Conservation (phyloP, 768 basidiomycete species). For the Cystofilobasidium bisporidii region DNA sequence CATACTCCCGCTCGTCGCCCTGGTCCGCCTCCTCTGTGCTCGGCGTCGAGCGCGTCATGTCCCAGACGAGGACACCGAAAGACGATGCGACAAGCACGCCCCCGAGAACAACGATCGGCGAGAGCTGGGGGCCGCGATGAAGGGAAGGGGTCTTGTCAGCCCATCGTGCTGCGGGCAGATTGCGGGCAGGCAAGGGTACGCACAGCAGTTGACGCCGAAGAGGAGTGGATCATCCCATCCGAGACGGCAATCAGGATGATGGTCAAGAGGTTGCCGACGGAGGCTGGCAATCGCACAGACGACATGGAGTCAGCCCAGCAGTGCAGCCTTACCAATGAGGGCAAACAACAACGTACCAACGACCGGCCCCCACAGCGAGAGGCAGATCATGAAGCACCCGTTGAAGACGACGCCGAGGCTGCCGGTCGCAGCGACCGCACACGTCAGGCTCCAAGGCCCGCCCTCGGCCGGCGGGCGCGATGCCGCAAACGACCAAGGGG, state of each 20-base stretch:
- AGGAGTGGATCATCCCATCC: neutral
- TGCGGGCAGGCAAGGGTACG: no score
- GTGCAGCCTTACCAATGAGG: no score
- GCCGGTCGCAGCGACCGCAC: neutral
- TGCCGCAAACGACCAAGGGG: neutral
- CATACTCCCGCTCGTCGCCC: no score
- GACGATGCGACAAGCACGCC: constrained; percentile 4
- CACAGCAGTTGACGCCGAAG: neutral
- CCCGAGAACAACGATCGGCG: neutral
- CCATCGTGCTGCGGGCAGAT: neutral
- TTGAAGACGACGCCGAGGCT: constrained; percentile 10
- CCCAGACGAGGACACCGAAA: constrained; percentile 15
- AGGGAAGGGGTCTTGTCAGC: neutral
- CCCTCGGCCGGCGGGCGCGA: neutral
- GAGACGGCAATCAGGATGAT: constrained; percentile 14
- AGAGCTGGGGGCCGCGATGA: neutral
- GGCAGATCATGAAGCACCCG: constrained; percentile 10
- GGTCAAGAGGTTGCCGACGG: constrained; percentile 19
- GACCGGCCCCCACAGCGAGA: constrained; percentile 21
- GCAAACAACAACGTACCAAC: neutral
- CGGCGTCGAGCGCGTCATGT: constrained; percentile 2
- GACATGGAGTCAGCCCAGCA: no score
- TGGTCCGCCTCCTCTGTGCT: no score
- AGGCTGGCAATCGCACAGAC: neutral
- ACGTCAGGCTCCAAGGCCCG: neutral